Evolutionary conservation across 1,284 basidiomycete species (phyloP).

Genomic region (Cryptococcus sp.): DNA sequence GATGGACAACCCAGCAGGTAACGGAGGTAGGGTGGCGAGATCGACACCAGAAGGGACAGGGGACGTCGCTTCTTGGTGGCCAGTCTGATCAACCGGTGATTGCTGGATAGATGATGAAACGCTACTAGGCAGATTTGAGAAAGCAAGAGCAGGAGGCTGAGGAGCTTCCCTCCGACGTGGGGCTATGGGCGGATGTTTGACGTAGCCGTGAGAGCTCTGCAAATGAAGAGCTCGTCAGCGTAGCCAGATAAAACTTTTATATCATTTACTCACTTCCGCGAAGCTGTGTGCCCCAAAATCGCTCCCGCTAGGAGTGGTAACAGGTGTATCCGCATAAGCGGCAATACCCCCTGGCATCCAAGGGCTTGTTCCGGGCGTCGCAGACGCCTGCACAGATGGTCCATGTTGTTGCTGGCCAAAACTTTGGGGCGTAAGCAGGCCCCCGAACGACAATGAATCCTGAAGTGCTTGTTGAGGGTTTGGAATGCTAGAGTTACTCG

Average conservation of each 20-base stretch:
- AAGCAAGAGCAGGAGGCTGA: slow-evolving; percentile 18
- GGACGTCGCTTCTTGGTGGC: slow-evolving; percentile 11
- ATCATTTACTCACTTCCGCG: slow-evolving; percentile 28
- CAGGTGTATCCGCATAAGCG: slow-evolving; percentile 33
- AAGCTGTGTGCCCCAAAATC: slow-evolving; percentile 35
- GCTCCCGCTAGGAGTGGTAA: slow-evolving; percentile 38
- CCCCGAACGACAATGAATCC: neutral
- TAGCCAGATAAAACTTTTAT: neutral
- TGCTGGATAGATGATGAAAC: neutral
- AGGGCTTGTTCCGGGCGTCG: slow-evolving; percentile 5
- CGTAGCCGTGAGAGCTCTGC: slow-evolving; percentile 8
- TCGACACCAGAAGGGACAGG: slow-evolving; percentile 16
- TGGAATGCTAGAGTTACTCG: slow-evolving; percentile 6
- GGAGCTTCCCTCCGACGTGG: slow-evolving; percentile 26
- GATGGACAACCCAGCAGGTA: slow-evolving; percentile 50
- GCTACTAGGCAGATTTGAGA: neutral
- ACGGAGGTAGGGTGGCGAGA: slow-evolving; percentile 36
- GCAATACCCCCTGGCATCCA: slow-evolving; percentile 31
- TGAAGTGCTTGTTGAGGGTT: slow-evolving; percentile 4
- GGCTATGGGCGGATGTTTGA: slow-evolving; percentile 17
- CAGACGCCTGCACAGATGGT: too few relatives aligned
- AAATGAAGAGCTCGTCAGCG: neutral
- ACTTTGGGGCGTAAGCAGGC: slow-evolving; percentile 1
- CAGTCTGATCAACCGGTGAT: slow-evolving; percentile 7
- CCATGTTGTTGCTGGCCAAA: slow-evolving; percentile 1